Evolutionary conservation across 495 filamentous ascomycete genomes (phyloP).

Genomic region (Penicillium odoratum): DNA sequence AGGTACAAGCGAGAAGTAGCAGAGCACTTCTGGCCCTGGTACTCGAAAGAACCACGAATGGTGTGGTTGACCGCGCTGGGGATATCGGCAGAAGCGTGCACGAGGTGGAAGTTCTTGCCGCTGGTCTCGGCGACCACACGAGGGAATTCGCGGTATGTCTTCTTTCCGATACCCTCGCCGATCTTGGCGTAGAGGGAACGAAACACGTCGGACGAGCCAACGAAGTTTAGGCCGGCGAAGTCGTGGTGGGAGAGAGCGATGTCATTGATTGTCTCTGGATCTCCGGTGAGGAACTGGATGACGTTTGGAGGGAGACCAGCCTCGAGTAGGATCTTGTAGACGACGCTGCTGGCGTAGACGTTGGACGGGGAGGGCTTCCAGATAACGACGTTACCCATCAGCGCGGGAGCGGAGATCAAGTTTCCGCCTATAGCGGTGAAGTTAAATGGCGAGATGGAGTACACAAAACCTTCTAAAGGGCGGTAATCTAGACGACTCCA

Average conservation of each 20-base stretch:
- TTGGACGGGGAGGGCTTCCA: slow-evolving; percentile 86
- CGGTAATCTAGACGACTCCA: slow-evolving; percentile 84
- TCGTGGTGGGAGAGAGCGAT: slow-evolving; percentile 66
- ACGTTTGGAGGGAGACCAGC: slow-evolving; percentile 78
- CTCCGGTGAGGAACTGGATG: slow-evolving; percentile 80
- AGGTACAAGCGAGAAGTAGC: slow-evolving; percentile 78
- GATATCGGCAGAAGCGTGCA: slow-evolving; percentile 73
- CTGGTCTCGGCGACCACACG: slow-evolving; percentile 84
- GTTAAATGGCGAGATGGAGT: slow-evolving; percentile 85
- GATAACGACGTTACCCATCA: slow-evolving; percentile 84
- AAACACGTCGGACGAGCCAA: slow-evolving; percentile 80
- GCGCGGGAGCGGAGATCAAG: slow-evolving; percentile 67
- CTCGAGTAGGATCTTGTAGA: slow-evolving; percentile 86
- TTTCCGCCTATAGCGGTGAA: slow-evolving; percentile 86
- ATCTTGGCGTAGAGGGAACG: slow-evolving; percentile 71
- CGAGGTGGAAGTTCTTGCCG: slow-evolving; percentile 89
- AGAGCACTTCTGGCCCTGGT: slow-evolving; percentile 87
- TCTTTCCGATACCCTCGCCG: slow-evolving; percentile 65
- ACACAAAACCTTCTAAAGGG: slow-evolving; percentile 84
- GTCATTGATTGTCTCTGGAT: slow-evolving; percentile 71
- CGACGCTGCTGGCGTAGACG: slow-evolving; percentile 69
- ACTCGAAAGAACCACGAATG: slow-evolving; percentile 85
- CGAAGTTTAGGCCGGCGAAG: slow-evolving; percentile 78
- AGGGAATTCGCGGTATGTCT: slow-evolving; percentile 71
- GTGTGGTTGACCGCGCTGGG: slow-evolving; percentile 77